Base-by-base conservation (phyloP, 1,139 yeast genomes). In the Lodderomyces metapsilosis region DNA sequence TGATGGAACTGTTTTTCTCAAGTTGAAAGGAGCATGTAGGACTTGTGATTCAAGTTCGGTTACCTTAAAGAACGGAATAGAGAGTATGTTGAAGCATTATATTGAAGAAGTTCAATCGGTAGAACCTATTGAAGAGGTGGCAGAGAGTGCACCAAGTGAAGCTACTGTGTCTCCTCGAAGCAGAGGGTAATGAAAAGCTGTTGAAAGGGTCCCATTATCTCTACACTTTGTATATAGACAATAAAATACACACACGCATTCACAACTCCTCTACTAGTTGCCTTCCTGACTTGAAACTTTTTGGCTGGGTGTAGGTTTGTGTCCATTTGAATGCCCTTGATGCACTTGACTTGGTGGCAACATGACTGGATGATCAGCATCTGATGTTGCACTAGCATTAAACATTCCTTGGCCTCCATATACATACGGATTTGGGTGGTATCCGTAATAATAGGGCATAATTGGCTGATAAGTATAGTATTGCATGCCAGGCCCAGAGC, bases 61-160 rank as follows among this genome's bases (percentile, higher is more conserved):
- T 22, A 85, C 94, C 0, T 71, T 85, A 57, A 85, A 84, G 53
- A 81, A 82, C 53, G 94, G 94, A 22, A 85, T 85, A 46, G 92
- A 85, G 58, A 81, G 87, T 39, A 85, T 85, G 94, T 65, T 85
- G 59, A 85, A 80, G 59, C 82, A 82, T 62, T 85, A 85, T 59
- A 84, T 85, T 36, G 94, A 85, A 54, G 94, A 85, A 57, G 91
- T 85, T 9, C 74, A 78, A 47, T 66, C 73, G 18, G 94, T 85
- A 8, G 78, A 77, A 47, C 89, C 84, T 45, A 70, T 82, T 10
- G 76, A 70, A 17, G 76, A 69, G 22, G 61, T 48, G 2, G 53
- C 44, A 5, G 49, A 45, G 20, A 46, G 41, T 10, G 32, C 5
- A 48, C 44, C 22, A 36, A 13, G 47, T 18, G 11, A 3, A 38